Evolutionary conservation across 768 basidiomycete species (phyloP).

Genomic region (Phaeolepiota aurea): DNA sequence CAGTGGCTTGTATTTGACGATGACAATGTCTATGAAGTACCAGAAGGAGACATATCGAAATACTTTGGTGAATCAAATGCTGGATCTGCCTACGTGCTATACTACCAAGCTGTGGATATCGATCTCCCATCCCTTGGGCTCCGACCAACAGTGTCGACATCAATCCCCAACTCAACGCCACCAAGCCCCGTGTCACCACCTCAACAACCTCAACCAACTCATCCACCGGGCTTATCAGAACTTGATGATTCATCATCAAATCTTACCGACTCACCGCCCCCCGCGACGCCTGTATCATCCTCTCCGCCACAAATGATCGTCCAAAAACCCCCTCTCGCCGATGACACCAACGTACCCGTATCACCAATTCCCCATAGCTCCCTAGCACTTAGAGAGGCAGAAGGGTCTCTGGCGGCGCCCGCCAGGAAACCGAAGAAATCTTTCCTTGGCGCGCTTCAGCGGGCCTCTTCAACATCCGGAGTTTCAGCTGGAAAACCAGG

Average conservation of each 20-base stretch:
- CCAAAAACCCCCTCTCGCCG: background rate
- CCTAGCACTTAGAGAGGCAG: background rate
- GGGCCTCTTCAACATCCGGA: conserved; percentile 23
- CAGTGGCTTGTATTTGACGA: conserved; percentile 95
- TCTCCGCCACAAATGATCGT: conserved; percentile 2
- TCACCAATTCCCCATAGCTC: background rate
- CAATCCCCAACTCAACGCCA: conserved; percentile 11
- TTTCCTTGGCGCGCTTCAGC: conserved; percentile 21
- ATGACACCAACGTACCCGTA: background rate
- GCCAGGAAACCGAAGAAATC: background rate
- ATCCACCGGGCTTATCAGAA: conserved; percentile 18
- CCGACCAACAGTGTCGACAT: conserved; percentile 20
- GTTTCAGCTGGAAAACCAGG: background rate
- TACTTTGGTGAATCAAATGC: conserved; percentile 90
- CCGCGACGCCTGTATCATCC: conserved; percentile 2
- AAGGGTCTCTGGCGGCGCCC: background rate
- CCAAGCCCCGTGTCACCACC: conserved; percentile 10
- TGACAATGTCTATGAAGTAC: conserved; percentile 81
- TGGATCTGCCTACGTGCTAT: conserved; percentile 92
- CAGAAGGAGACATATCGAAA: conserved; percentile 82
- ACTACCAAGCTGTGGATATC: conserved; percentile 91
- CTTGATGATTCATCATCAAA: background rate
- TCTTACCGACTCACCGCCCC: background rate
- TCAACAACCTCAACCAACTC: conserved; percentile 16
- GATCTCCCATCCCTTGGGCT: conserved; percentile 69